Evolutionary conservation across 441 rosid genomes (phyloP).

Genomic region (Capsella rubella): DNA sequence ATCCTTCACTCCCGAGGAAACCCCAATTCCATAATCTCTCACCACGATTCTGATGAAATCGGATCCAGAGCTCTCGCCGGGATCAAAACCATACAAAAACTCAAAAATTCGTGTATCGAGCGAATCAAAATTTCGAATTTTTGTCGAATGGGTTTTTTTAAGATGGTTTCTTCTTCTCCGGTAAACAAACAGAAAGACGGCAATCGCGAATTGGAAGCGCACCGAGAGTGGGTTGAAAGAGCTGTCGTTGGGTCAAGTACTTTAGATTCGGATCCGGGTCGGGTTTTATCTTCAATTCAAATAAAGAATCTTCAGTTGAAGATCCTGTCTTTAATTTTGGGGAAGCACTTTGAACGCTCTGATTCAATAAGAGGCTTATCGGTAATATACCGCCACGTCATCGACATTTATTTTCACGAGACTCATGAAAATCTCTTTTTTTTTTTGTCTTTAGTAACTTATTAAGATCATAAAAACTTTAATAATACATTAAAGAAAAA

Average conservation of each 20-base stretch:
- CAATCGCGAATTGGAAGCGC: constrained; percentile 11
- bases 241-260: constrained; percentile 45
- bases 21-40: constrained; percentile 6
- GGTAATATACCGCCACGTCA: background rate
- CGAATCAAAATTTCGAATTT: constrained; percentile 6
- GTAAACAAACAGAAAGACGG: constrained; percentile 35
- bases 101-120: background rate
- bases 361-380: background rate
- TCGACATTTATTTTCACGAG: background rate
- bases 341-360: background rate
- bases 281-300: background rate
- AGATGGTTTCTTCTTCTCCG: constrained; percentile 13
- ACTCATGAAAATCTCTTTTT: background rate
- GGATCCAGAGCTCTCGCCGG: constrained; percentile 14
- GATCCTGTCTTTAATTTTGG: background rate
- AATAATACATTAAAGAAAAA: too few relatives aligned
- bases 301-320: background rate
- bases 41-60: background rate
- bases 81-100: constrained; percentile 29
- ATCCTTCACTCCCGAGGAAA: constrained; percentile 45
- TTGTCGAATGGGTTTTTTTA: constrained; percentile 6
- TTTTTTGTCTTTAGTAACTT: background rate
- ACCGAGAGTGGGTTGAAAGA: constrained; percentile 32
- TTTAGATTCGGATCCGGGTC: constrained; percentile 36
- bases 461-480: too few relatives aligned